Conservation (phyloP, 306 rosid genomes). For the Hippophae rhamnoides region DNA sequence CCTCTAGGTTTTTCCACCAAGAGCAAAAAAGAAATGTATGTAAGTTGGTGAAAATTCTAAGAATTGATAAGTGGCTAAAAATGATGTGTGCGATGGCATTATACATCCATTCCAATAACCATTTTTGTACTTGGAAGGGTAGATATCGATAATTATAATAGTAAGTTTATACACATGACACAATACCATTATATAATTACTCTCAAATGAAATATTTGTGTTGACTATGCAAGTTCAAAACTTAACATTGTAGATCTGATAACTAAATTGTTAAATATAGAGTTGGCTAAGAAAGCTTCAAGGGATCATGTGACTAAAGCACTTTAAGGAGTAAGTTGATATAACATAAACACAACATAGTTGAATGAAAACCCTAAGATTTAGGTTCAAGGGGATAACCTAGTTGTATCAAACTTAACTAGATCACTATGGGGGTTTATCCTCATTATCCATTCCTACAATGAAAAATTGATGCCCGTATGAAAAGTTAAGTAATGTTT, state of each 20-base stretch:
- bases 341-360: background rate
- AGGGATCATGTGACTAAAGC: background rate
- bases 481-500: background rate
- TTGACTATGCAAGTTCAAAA: too few species aligned
- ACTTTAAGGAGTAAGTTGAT: background rate
- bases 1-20: too few species aligned
- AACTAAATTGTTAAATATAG: background rate
- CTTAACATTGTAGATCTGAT: background rate
- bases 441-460: background rate
- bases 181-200: too few species aligned
- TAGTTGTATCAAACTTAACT: background rate
- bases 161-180: too few species aligned
- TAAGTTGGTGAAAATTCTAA: too few species aligned
- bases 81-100: too few species aligned
- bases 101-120: too few species aligned
- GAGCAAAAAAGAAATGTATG: too few species aligned
- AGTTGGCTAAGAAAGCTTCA: background rate
- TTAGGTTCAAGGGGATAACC: background rate
- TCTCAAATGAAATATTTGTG: too few species aligned
- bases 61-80: too few species aligned
- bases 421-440: background rate
- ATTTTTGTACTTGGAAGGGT: too few species aligned
- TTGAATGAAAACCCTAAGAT: background rate
- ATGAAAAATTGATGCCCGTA: background rate
- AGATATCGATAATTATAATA: too few species aligned